Percentiles rank a stretch among this genome's conserved stretches.
These are phyloP conservation scores for Enterocytospora artemiae DNA, from an alignment of 371 early-diverging fungal species.

Conservation along the genomic window DNA sequence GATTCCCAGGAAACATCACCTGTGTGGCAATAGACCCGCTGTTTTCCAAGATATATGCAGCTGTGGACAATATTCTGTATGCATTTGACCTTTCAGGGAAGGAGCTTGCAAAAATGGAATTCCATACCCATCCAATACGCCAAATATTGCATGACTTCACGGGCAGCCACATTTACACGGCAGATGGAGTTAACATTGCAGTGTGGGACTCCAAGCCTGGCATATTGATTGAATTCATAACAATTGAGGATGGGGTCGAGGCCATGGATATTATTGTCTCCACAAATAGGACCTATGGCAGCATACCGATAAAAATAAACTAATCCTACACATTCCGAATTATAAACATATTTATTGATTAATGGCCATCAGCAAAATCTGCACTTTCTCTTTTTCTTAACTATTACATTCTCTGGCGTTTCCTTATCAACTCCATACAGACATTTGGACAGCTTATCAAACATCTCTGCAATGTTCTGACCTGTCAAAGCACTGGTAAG, in stretches of 20 bases:
- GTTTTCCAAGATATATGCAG: constrained; percentile 25
- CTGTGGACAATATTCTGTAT: constrained; percentile 11
- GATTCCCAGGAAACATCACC: constrained; percentile 28
- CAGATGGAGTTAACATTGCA: constrained; percentile 8
- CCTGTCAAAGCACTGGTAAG: constrained; percentile 54
- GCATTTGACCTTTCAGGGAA: neutral
- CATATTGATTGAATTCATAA: too few species aligned
- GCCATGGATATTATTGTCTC: too few species aligned
- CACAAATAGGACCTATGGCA: too few species aligned
- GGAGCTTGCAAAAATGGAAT: constrained; percentile 5
- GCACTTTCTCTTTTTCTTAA: constrained; percentile 11
- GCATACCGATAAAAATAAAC: too few species aligned
- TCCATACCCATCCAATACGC: constrained; percentile 11
- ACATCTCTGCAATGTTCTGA: constrained; percentile 52
- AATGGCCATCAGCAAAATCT: constrained; percentile 15
- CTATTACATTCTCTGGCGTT: neutral
- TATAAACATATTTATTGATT: too few species aligned
- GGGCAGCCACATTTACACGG: constrained; percentile 19
- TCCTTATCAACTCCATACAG: constrained; percentile 3
- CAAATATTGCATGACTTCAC: constrained; percentile 20
- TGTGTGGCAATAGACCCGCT: constrained; percentile 17
- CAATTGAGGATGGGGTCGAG: too few species aligned
- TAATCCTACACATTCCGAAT: too few species aligned
- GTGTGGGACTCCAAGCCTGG: too few species aligned
- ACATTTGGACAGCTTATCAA: constrained; percentile 41